Conservation (phyloP, 106 monocot species). For the Apostasia shenzhenica region DNA sequence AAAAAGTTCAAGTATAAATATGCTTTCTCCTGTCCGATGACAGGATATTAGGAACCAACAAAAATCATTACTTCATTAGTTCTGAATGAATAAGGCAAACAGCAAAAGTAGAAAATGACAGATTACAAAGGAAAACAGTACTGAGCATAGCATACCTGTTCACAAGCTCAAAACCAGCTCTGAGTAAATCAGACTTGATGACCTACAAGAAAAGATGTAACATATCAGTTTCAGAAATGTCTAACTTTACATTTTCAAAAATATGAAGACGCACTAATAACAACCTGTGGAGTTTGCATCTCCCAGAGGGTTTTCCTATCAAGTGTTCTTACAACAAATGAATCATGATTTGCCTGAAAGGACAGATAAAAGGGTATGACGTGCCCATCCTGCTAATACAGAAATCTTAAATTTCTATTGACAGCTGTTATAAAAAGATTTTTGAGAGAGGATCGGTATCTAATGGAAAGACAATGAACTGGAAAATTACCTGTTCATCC, state of each 20-base stretch:
- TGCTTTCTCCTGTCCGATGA: too few relatives aligned
- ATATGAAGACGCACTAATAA: neutral
- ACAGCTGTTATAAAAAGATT: neutral
- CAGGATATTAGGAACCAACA: too few relatives aligned
- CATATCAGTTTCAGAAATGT: neutral
- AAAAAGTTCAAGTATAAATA: too few relatives aligned
- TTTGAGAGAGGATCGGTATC: too few relatives aligned
- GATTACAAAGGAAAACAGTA: neutral
- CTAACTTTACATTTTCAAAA: neutral
- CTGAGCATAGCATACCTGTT: slow-evolving; percentile 36
- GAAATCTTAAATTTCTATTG: too few relatives aligned
- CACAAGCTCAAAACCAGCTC: slow-evolving; percentile 87
- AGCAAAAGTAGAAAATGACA: too few relatives aligned
- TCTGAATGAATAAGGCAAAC: too few relatives aligned
- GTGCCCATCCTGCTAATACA: too few relatives aligned
- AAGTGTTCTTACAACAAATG: slow-evolving; percentile 89
- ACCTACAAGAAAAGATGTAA: slow-evolving; percentile 44
- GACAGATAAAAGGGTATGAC: neutral
- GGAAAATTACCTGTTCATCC: too few relatives aligned
- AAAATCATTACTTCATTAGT: too few relatives aligned
- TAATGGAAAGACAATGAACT: too few relatives aligned
- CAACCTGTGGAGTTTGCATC: slow-evolving; percentile 98
- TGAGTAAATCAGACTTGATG: slow-evolving; percentile 80
- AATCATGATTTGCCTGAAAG: slow-evolving; percentile 66
- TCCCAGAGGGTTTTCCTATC: slow-evolving; percentile 97